Evolutionary conservation across 2,329 filamentous ascomycete species (phyloP), one percentile per base, ranked within the genome.

Genomic region (Ascochyta lentis): DNA sequence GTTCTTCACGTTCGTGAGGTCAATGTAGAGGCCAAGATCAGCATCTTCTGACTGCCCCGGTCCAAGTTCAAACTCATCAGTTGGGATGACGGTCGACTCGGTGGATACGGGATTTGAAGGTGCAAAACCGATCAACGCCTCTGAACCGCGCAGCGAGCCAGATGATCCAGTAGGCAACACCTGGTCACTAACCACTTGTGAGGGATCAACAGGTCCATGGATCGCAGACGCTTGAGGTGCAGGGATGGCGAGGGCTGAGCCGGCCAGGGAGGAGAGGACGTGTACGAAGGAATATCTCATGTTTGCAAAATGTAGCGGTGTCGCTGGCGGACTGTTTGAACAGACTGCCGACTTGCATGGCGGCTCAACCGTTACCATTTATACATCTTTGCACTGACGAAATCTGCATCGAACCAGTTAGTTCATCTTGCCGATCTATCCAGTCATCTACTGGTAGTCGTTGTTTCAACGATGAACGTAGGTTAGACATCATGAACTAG

Each of bases 11-110:
- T 67, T 65, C 0, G 68, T 66, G 2, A 78, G 63, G 46, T 77
- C 74, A 22, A 78, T 69, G 52, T 74, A 77, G 2, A 79, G 58
- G 4, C 77, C 76, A 6, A 77, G 65, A 22, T 77, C 67, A 23
- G 68, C 52, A 44, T 78, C 70, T 48, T 70, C 71, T 3, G 67
- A 64, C 46, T 79, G 76, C n/a, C 69, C 74, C 5, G 68, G 64
- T 26, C 69, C 74, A 9, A 77, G 61, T 46, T 75, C 64, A 48
- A 74, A 77, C 9, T 77, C 68, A n/a, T 64, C 61, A 10, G 71
- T 56, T 13, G 74, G 67, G 23, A 77, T 66, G 8, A 67, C 66
- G 7, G 68, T 76, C 3, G 73, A 67, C 22, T 74, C 54, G 1
- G 56, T 73, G 9, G 71, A 66, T 23, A 73, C 59, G 9, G 67